These are phyloP conservation scores for Fusarium clavum DNA, from an alignment of 2,329 filamentous ascomycete species.

Conservation along the genomic window DNA sequence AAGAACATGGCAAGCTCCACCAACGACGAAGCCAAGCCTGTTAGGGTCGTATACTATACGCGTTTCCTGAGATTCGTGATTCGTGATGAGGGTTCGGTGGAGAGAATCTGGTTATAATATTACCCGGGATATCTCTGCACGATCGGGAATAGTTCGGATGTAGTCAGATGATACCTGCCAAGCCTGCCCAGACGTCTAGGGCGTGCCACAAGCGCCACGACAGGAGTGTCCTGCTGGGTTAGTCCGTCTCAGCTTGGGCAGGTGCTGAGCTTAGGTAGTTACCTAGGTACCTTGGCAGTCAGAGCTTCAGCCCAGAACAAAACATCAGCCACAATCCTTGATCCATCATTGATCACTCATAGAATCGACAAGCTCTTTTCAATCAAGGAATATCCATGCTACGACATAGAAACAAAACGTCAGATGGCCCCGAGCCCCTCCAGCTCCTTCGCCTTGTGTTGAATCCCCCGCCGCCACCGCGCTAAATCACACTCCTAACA, in stretches of 20 bases:
- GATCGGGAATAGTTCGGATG: not conserved
- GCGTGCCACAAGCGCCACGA: not conserved
- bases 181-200: not conserved
- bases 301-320: not conserved
- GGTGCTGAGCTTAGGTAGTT: not conserved
- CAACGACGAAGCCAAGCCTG: constrained; percentile 8
- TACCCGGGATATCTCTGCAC: not conserved
- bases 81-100: not conserved
- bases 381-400: constrained; percentile 16
- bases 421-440: constrained; percentile 10
- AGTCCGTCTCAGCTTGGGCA: not conserved
- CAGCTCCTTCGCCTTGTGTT: not conserved
- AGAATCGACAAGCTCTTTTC: not conserved
- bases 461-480: constrained; percentile 31
- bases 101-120: not conserved
- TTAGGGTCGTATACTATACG: not conserved
- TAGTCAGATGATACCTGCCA: not conserved
- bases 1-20: constrained; percentile 2
- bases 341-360: constrained; percentile 4
- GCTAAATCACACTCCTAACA: constrained; percentile 36
- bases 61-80: not conserved
- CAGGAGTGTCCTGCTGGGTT: not conserved
- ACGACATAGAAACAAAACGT: constrained; percentile 28
- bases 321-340: not conserved
- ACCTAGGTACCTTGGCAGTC: not conserved